Base-by-base conservation (phyloP, 139 green algal genomes). In the Tetradesmus lagerheimii region DNA sequence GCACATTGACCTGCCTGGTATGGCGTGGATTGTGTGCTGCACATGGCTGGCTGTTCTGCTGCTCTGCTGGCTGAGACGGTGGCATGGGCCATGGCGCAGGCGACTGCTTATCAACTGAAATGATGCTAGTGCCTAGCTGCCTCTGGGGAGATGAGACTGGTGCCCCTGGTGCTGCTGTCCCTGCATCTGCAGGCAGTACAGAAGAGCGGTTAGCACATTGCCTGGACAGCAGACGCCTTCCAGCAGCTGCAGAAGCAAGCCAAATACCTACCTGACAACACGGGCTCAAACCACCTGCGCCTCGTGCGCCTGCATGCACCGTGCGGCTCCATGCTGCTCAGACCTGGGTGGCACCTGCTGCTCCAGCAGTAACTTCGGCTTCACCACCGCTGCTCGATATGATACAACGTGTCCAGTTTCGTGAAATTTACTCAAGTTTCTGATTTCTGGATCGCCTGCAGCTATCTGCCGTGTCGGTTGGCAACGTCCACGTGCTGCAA, bases 111-210 rank as follows among this genome's bases (percentile, higher is more conserved):
- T 23, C 16, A 71, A 18, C 15, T 23, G 20, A 71, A 31, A 18
- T 31, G 57, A 11, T 71, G 3, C 25, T n/a, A 18, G 57, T 31
- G 25, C 2, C 57, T 31, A 31, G 57, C 57, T 71, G n/a, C n/a
- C n/a, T 71, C 3, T n/a, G 1, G 25, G 20, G 57, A n/a, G 57
- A n/a, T 71, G 23, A 71, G 23, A 71, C 57, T 5, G 16, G 57
- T n/a, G 25, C 1, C 23, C 20, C 57, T 71, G 57, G 57, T 71
- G 57, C 20, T 80, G 9, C 34, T 43, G 79, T 50, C 25, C 79
- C n/a, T 47, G 79, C 79, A 31, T 67, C 79, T 66, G 79, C 41
- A 38, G 79, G 79, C 79, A 67, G 53, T 41, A 50, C 41, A 38
- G 79, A 43, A 18, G 50, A 64, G 20, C 78, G 34, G 39, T 38